A percentile compares a stretch with the other conserved stretches of the same genome.
phyloP scores from a whole-genome alignment of 768 basidiomycete species.

The Leucocoprinus birnbaumii region DNA sequence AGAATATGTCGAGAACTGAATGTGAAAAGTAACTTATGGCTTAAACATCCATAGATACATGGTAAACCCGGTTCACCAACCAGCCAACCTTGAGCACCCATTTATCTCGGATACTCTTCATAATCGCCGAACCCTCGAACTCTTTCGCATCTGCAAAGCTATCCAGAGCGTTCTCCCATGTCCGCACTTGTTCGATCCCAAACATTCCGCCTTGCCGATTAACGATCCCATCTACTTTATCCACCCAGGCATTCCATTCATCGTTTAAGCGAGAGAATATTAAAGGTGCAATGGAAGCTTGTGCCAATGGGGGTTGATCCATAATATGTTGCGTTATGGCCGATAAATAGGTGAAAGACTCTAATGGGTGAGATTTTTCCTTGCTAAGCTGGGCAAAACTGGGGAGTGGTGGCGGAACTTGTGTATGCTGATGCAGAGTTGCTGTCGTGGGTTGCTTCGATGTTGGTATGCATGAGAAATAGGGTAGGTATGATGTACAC shows the following conservation, averaged over 20 bases:
- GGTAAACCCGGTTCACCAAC: slow-evolving; percentile 55
- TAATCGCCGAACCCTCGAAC: slow-evolving; percentile 29
- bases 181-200: slow-evolving; percentile 61
- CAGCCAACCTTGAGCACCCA: slow-evolving; percentile 81
- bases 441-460: slow-evolving; percentile 20
- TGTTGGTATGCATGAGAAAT: slow-evolving; percentile 63
- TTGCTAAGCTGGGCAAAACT: slow-evolving; percentile 45
- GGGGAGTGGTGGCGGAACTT: slow-evolving; percentile 27
- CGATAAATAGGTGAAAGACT: slow-evolving; percentile 71
- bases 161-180: slow-evolving; percentile 71
- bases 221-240: slow-evolving; percentile 63
- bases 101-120: slow-evolving; percentile 45
- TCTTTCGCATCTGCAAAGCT: slow-evolving; percentile 55
- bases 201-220: slow-evolving; percentile 81
- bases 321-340: slow-evolving; percentile 66
- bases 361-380: slow-evolving; percentile 68
- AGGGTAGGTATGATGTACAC: slow-evolving; percentile 79
- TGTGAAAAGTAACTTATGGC: neutral
- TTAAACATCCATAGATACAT: slow-evolving; percentile 33
- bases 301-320: slow-evolving; percentile 65
- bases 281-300: slow-evolving; percentile 51
- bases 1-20: neutral
- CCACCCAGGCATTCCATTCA: slow-evolving; percentile 81
- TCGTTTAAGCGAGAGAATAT: slow-evolving; percentile 62
- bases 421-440: slow-evolving; percentile 31